Evolutionary conservation across 2,329 filamentous ascomycete genomes (phyloP).

Genomic region (Clarireedia hainanense): DNA sequence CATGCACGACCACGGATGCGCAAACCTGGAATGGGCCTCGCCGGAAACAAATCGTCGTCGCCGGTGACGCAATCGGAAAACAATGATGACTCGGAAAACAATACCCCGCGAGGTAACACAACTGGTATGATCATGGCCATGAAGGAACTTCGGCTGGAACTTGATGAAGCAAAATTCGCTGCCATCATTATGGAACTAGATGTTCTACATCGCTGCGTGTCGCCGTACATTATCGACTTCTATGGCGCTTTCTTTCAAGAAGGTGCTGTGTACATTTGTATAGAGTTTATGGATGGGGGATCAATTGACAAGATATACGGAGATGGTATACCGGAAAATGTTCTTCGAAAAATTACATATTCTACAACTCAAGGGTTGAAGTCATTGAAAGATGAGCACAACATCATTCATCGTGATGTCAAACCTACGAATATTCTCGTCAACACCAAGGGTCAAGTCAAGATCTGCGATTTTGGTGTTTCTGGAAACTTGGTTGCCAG

Average conservation of each 20-base stretch:
- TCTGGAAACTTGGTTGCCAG: constrained; percentile 94
- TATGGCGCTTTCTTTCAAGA: constrained; percentile 99
- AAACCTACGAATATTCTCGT: constrained; percentile 98
- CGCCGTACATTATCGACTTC: constrained; percentile 96
- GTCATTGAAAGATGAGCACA: constrained; percentile 92
- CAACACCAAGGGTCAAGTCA: constrained; percentile 84
- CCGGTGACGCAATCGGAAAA: constrained; percentile 31
- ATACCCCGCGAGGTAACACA: constrained; percentile 21
- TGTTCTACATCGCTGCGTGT: constrained; percentile 88
- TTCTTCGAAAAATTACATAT: constrained; percentile 84
- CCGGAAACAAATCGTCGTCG: constrained; percentile 33
- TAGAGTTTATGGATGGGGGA: constrained; percentile 98
- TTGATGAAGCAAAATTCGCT: constrained; percentile 94
- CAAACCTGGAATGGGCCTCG: constrained; percentile 51
- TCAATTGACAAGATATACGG: constrained; percentile 94
- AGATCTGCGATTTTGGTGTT: constrained; percentile 98
- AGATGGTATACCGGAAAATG: constrained; percentile 80
- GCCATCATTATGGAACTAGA: constrained; percentile 97
- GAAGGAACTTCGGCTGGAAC: constrained; percentile 94
- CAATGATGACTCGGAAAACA: constrained; percentile 23
- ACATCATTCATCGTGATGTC: constrained; percentile 97
- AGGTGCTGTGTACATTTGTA: constrained; percentile 97
- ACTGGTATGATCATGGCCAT: constrained; percentile 91
- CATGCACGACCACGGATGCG: constrained; percentile 61
- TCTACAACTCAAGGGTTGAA: constrained; percentile 88